Evolutionary conservation across 208 protist genomes (phyloP), one percentile per base, ranked within the genome.

Genomic region (Acanthamoeba sp.): DNA sequence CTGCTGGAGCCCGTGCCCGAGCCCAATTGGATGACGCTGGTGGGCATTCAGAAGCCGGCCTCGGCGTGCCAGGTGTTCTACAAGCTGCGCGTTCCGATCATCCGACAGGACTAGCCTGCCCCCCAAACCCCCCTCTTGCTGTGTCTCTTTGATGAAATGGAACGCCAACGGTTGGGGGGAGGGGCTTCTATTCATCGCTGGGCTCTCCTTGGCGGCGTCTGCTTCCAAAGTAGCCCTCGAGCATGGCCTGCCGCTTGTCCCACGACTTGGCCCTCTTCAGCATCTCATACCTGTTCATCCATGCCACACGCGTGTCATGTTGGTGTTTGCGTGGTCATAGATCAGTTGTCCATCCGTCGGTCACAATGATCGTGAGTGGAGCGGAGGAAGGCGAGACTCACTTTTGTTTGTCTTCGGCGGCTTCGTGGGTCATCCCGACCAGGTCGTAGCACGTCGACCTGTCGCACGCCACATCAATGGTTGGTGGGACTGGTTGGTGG

Each of bases 11-110:
- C 45, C 16, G 42, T 90, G 36, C 82, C 82, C 14, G 50, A 90
- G 29, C 82, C 82, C 36, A 90, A 90, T 50, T 90, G 82, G 82
- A 90, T 90, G 82, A 42, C 82, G 42, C 42, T 90, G 82, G 82
- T 90, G 50, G 82, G 82, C 22, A 66, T 90, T 27, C 82, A 90
- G 82, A 90, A 90, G 82, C 82, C 82, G 40, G 84, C 50, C 24
- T 14, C 50, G 32, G 6, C 32, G 36, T 91, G 84, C 29, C 84
- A 45, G 18, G 59, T 91, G 34, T 69, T 69, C 52, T 90, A 90
- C 82, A 59, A 90, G 38, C 82, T 90, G 29, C 82, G 82, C 57
- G 52, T 59, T 29, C 82, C 82, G 50, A 9, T 90, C 52, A 80
- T 80, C 69, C 69, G 7, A 48, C 69, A 80, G 36, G 69, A 80